A percentile compares a stretch with the other conserved stretches of the same genome.
Evolutionary conservation across 257 asterid genomes (phyloP).

Genomic region (Forsythia suspensa): DNA sequence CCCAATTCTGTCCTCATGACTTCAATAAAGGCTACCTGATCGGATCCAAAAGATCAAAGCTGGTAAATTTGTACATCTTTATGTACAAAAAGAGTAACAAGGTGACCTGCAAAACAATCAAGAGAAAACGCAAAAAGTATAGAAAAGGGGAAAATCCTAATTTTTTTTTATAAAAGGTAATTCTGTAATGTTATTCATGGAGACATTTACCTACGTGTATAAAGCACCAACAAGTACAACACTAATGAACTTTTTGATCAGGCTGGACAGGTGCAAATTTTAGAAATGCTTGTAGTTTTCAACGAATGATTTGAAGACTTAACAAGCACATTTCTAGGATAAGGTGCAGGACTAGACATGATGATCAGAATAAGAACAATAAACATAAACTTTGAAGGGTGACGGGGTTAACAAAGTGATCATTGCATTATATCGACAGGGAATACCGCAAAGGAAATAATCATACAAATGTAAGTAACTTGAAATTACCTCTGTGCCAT

Average conservation of each 20-base stretch:
- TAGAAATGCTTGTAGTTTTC: not conserved
- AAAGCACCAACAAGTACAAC: not conserved
- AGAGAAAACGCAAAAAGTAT: not conserved
- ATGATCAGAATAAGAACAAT: not conserved
- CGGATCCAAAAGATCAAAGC: not conserved
- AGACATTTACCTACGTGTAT: not conserved
- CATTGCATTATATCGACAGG: not conserved
- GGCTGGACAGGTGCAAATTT: not conserved
- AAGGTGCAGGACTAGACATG: not conserved
- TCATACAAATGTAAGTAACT: not conserved
- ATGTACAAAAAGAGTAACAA: constrained; percentile 5
- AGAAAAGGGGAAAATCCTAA: not conserved
- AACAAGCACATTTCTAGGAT: not conserved
- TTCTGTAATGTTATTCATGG: not conserved
- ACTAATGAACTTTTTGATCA: not conserved
- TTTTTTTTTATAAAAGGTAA: not conserved
- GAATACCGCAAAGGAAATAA: not conserved
- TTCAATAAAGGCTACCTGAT: not conserved
- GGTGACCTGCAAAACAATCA: not conserved
- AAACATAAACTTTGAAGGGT: not conserved
- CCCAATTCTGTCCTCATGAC: not conserved
- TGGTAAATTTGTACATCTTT: constrained; percentile 1
- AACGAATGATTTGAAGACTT: not conserved
- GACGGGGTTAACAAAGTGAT: not conserved
- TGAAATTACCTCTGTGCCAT: constrained; percentile 76